Evolutionary conservation across 257 asterid genomes (phyloP).

Genomic region (Solanum appendiculatum): DNA sequence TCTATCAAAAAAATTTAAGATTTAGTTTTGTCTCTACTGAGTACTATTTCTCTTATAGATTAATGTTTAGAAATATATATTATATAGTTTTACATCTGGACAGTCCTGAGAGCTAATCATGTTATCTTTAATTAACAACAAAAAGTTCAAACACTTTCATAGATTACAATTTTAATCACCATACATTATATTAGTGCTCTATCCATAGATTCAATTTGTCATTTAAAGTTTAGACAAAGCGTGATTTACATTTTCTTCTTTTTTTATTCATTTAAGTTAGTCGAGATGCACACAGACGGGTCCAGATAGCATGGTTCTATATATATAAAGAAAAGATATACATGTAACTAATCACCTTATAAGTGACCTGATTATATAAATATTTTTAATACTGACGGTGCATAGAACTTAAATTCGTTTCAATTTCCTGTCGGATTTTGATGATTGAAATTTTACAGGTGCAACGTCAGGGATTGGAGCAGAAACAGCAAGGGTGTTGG

Average conservation of each 20-base stretch:
- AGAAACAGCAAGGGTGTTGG: slow-evolving; percentile 85
- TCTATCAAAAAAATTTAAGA: neutral
- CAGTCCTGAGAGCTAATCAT: neutral
- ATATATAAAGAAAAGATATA: neutral
- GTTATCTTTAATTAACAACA: neutral
- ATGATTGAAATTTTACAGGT: slow-evolving; percentile 22
- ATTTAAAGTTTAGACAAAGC: neutral
- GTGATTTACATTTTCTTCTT: neutral
- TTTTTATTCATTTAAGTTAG: neutral
- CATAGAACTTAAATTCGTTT: neutral
- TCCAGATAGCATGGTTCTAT: neutral
- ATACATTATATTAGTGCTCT: neutral
- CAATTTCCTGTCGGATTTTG: neutral
- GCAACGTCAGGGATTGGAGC: slow-evolving; percentile 99
- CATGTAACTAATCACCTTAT: neutral
- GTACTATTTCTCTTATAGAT: neutral
- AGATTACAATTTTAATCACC: neutral
- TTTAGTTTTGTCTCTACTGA: slow-evolving; percentile 25
- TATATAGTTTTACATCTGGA: neutral
- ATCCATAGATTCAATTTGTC: neutral
- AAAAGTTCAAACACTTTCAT: neutral
- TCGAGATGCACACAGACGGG: neutral
- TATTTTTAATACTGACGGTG: neutral
- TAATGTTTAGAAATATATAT: neutral
- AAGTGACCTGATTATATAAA: neutral